Conservation (phyloP, 2,329 filamentous ascomycete genomes). For the Parascedosporium putredinis region DNA sequence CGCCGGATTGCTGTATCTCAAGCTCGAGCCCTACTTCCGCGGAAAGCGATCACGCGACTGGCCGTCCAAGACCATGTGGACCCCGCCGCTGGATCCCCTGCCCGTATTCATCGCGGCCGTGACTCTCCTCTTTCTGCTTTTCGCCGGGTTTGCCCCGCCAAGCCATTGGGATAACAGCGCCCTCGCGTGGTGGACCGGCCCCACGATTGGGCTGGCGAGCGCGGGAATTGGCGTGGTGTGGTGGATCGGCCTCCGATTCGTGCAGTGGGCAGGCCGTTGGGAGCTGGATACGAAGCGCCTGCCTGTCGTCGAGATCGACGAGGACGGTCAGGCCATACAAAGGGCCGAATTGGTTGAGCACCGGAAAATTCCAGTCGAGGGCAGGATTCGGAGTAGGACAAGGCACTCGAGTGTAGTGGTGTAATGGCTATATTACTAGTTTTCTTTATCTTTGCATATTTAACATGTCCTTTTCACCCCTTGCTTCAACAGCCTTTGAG, state of each 20-base stretch:
- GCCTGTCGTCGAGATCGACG: not conserved
- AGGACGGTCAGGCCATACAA: not conserved
- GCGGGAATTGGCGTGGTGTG: not conserved
- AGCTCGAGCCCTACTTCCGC: not conserved
- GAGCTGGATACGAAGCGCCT: not conserved
- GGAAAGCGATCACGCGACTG: not conserved
- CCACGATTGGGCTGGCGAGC: not conserved
- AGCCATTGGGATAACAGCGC: not conserved
- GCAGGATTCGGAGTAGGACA: not conserved
- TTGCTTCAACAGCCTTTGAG: no score
- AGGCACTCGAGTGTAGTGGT: not conserved
- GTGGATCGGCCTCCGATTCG: constrained; percentile 3
- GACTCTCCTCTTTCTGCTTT: not conserved
- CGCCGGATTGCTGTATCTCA: constrained; percentile 4
- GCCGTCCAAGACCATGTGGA: not conserved
- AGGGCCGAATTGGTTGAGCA: not conserved
- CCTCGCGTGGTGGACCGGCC: not conserved
- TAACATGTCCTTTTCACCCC: no score
- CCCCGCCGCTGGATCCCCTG: not conserved
- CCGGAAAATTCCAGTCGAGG: not conserved
- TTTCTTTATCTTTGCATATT: no score
- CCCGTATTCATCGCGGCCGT: not conserved
- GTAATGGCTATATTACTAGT: not conserved
- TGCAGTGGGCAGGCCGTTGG: not conserved
- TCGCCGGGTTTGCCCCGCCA: not conserved